Evolutionary conservation across 192 early-diverging fungal genomes (phyloP).

Genomic region (Funneliformis geosporum): DNA sequence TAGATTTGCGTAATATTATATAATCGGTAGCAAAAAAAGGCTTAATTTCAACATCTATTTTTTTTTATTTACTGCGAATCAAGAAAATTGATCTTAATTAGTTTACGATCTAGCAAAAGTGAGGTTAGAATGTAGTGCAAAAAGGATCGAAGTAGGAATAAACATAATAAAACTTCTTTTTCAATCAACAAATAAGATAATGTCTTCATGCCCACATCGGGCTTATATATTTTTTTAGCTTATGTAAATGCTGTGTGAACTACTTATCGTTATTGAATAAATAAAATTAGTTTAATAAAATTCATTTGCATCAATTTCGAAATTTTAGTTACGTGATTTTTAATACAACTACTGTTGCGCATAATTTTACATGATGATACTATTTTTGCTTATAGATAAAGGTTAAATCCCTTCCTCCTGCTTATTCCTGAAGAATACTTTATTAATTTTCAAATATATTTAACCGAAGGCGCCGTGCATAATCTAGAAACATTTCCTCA

Average conservation of each 20-base stretch:
- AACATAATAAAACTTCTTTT: no score
- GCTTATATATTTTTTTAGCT: slow-evolving; percentile 3
- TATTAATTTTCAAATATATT: slow-evolving; percentile 18
- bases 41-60: slow-evolving; percentile 14
- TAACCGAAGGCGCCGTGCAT: slow-evolving; percentile 3
- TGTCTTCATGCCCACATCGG: slow-evolving; percentile 2
- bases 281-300: not conserved
- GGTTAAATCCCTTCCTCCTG: slow-evolving; percentile 6
- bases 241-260: slow-evolving; percentile 1
- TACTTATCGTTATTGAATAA: not conserved
- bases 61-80: slow-evolving; percentile 14
- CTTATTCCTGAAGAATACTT: slow-evolving; percentile 7
- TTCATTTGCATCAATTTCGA: slow-evolving; percentile 11
- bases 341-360: slow-evolving; percentile 4
- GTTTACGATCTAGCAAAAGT: no score
- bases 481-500: slow-evolving; percentile 12
- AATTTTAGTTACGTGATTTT: slow-evolving; percentile 14
- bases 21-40: slow-evolving; percentile 16
- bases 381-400: slow-evolving; percentile 18
- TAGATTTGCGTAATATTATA: no score
- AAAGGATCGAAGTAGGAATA: no score
- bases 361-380: slow-evolving; percentile 15
- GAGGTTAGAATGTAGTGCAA: no score
- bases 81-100: no score
- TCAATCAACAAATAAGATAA: no score